Evolutionary conservation across 495 filamentous ascomycete species (phyloP), one percentile per base, ranked within the genome.

Genomic region (Margaritispora aquatica): DNA sequence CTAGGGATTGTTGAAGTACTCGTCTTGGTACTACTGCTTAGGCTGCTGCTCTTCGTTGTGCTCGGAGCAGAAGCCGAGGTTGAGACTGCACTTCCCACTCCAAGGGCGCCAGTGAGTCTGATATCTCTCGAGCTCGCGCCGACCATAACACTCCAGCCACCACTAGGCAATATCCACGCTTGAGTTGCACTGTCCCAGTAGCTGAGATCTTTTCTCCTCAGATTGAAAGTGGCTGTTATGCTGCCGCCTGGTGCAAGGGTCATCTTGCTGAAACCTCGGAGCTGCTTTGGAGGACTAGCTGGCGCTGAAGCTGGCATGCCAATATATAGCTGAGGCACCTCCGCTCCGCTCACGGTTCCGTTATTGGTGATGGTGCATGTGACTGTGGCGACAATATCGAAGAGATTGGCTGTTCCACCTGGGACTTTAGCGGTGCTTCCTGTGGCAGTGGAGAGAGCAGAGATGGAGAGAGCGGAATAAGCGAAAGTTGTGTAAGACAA

Each of bases 131-230:
- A 60, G 19, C 65, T 68, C n/a, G 57, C 53, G 5, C 66, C 66
- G 69, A 96, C 88, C 61, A 80, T 85, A 19, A 88, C 84, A 61
- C 76, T 91, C 81, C 94, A 95, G 44, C 78, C 67, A 56, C 81
- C 77, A 22, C 75, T 66, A 13, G 79, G 80, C 48, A 97, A 75
- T 47, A 86, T 81, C 94, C 94, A 98, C 22, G 27, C 17, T 17
- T 31, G 10, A 75, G 96, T 86, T 79, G 96, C 89, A 19, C 70
- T 68, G 63, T 97, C 89, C 93, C 93, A 98, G 69, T 90, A 93
- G 63, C 88, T 91, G 55, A 98, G 54, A 68, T 98, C 94, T 55
- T 90, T 85, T 41, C 94, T 81, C 36, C 82, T 92, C 58, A 98
- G 69, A 17, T 83, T 77, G 2, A 81, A 84, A 1, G 70, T 75